A percentile compares a stretch with the other conserved stretches of the same genome.
phyloP scores from a whole-genome alignment of 306 rosid genomes.

The Hippophae rhamnoides region DNA sequence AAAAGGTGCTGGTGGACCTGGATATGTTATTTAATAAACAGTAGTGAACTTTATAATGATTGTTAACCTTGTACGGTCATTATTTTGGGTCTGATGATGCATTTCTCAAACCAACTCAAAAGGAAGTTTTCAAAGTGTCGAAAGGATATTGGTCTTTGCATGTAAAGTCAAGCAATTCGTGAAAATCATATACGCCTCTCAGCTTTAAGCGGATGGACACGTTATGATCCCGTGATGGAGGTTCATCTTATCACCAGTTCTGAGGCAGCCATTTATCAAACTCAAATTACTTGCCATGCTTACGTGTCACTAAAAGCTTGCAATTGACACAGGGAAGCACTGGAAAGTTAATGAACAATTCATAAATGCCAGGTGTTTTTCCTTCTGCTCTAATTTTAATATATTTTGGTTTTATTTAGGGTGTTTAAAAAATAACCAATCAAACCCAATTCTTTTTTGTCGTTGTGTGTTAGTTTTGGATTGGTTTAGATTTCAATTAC shows the following conservation, averaged over 20 bases:
- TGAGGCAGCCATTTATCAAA: constrained; percentile 8
- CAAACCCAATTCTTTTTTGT: too few species aligned
- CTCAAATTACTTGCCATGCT: neutral
- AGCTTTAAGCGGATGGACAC: constrained; percentile 14
- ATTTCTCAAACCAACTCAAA: neutral
- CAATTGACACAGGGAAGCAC: neutral
- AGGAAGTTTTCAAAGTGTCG: neutral
- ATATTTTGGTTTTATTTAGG: neutral
- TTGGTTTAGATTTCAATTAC: too few species aligned
- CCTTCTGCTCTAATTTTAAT: neutral
- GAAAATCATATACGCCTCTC: neutral
- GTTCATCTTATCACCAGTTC: constrained; percentile 5
- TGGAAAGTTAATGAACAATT: constrained; percentile 28
- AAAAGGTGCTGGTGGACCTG: too few species aligned
- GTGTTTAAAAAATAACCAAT: too few species aligned
- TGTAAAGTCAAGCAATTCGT: constrained; percentile 1
- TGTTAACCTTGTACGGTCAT: too few species aligned
- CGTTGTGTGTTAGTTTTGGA: too few species aligned
- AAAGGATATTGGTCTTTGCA: neutral
- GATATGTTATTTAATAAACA: too few species aligned
- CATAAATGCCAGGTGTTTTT: constrained; percentile 22
- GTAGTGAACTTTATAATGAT: too few species aligned
- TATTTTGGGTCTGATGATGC: too few species aligned
- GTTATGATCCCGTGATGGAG: constrained; percentile 22
- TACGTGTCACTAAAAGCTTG: constrained; percentile 18